These are phyloP conservation scores for Sechiopsis laciniata DNA, from an alignment of 306 rosid genomes.

Conservation along the genomic window DNA sequence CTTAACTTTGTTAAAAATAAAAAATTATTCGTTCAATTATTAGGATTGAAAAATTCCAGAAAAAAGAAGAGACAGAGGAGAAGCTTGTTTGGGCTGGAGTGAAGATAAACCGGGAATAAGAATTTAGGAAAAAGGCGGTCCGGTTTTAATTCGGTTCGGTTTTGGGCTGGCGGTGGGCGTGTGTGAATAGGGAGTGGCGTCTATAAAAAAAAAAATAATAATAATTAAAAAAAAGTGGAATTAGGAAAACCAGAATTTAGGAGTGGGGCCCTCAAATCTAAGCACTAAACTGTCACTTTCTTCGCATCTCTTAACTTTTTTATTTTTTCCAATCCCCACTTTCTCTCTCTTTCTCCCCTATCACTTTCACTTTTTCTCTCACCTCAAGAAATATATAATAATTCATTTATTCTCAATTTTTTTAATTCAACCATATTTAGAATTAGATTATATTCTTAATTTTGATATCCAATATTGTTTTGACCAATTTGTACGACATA, in stretches of 20 bases:
- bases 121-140: not conserved
- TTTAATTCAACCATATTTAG: too few relatives aligned
- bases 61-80: not conserved
- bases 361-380: slow-evolving; percentile 3
- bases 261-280: slow-evolving; percentile 76
- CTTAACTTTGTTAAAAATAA: too few relatives aligned
- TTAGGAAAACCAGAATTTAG: slow-evolving; percentile 43
- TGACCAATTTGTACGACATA: too few relatives aligned
- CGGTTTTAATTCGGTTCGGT: not conserved
- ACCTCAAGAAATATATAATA: not conserved
- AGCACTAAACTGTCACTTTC: slow-evolving; percentile 53
- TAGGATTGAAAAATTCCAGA: too few relatives aligned
- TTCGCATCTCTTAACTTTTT: slow-evolving; percentile 27
- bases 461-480: too few relatives aligned
- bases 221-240: slow-evolving; percentile 11
- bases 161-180: slow-evolving; percentile 20
- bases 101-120: not conserved
- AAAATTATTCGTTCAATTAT: too few relatives aligned
- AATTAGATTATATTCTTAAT: too few relatives aligned
- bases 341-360: not conserved
- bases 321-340: slow-evolving; percentile 9
- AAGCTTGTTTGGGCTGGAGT: not conserved
- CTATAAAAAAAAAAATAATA: slow-evolving; percentile 22
- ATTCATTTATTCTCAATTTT: not conserved
- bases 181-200: slow-evolving; percentile 33